phyloP scores from a whole-genome alignment of 148 eudicot species.

The Diospyros lotus region DNA sequence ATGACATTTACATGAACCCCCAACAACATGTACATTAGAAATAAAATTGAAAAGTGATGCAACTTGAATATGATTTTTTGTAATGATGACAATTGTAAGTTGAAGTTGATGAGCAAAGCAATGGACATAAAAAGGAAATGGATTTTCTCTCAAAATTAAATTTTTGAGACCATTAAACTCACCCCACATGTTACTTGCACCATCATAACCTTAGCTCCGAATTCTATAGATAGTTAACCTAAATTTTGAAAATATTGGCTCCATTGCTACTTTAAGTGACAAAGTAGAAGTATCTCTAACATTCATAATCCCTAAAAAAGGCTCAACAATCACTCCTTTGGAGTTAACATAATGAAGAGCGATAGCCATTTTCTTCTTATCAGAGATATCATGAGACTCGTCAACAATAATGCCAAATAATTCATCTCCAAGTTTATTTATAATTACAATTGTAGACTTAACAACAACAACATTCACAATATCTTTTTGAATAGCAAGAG shows the following conservation, averaged over 20 bases:
- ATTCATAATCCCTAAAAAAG: slow-evolving; percentile 14
- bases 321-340: slow-evolving; percentile 2
- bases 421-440: slow-evolving; percentile 11
- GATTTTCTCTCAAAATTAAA: no score
- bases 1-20: not conserved
- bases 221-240: no score
- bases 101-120: not conserved
- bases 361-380: slow-evolving; percentile 13
- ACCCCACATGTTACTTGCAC: no score
- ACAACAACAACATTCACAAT: not conserved
- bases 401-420: slow-evolving; percentile 12
- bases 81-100: not conserved
- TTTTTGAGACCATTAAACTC: no score
- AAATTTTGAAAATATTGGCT: no score
- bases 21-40: not conserved
- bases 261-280: no score
- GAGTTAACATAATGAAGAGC: slow-evolving; percentile 5
- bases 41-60: not conserved
- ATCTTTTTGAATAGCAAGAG: slow-evolving; percentile 1
- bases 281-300: not conserved
- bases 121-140: no score
- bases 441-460: slow-evolving; percentile 5
- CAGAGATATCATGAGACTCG: slow-evolving; percentile 6
- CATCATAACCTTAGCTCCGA: no score
- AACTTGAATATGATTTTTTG: not conserved